Evolutionary conservation across 108 stramenopile genomes (phyloP).

Genomic region (Pseudonitzschia pungens): DNA sequence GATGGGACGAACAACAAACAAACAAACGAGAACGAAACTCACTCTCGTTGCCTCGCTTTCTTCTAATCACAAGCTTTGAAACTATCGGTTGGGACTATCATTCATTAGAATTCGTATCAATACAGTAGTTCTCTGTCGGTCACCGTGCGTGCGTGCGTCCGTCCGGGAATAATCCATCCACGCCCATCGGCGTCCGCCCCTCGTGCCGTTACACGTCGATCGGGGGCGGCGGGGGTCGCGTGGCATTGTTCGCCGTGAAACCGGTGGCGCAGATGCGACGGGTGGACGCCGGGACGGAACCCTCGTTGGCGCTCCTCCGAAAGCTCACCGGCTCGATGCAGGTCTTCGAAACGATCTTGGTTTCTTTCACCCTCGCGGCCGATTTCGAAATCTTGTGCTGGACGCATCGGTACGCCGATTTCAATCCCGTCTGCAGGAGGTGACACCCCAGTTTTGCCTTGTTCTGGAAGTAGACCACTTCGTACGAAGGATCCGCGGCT

Average conservation of each 20-base stretch:
- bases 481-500: neutral
- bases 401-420: neutral
- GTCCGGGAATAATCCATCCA: no score
- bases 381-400: slow-evolving; percentile 1
- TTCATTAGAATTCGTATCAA: no score
- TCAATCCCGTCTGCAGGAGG: neutral
- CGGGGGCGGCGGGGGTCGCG: neutral
- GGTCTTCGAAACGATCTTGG: neutral
- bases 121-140: no score
- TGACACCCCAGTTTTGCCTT: neutral
- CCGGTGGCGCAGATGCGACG: neutral
- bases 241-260: neutral
- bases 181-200: no score
- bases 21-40: no score
- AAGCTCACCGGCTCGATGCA: neutral
- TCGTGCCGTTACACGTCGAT: no score
- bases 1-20: no score
- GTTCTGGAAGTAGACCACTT: neutral
- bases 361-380: neutral
- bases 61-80: no score
- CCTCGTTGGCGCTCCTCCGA: neutral
- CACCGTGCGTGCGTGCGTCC: no score
- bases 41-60: no score
- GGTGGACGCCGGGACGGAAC: neutral
- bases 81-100: no score